Base-by-base conservation (phyloP, 441 rosid genomes). In the Gossypium trilobum region DNA sequence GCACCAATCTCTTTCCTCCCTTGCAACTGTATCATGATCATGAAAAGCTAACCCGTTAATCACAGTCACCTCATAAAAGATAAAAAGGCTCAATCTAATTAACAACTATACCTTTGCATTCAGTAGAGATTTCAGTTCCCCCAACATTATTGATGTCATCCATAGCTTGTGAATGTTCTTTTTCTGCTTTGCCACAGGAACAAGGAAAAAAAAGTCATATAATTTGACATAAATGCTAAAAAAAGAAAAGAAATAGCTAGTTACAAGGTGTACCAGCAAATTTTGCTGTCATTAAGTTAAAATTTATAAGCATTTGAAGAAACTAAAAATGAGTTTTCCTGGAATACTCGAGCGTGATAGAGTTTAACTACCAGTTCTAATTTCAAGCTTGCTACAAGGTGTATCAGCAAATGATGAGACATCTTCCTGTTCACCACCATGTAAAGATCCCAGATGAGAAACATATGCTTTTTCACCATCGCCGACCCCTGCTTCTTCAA, bases 361-460 rank as follows among this genome's bases (percentile, higher is more conserved):
- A 19, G 8, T 55, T 19, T 22, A 55, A 55, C 22, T 8, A 55
- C 59, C 27, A 19, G 22, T 55, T 19, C 59, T 9, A 19, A 55
- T 19, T 55, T 71, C 52, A 46, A 66, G 52, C 68, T 46, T 36
- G 55, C 72, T 16, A 36, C 17, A 51, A 69, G 77, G 63, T 62
- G 44, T 14, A 23, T 68, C 61, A 58, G 27, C 51, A 50, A 6
- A 8, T 55, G 57, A 50, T 33, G 44, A 19, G 16, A 48, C 54
- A 22, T 46, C 66, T 48, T 58, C 59, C 68, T 3, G 19, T 9
- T 65, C 25, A 11, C 58, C 58, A 23, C 60, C 51, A 27, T 29
- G 31, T 17, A 62, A 44, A n/a, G n/a, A 54, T n/a, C 13, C 31
- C 59, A 63, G 66, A 25, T 68, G 25, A 44, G 42, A 62, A 29